Evolutionary conservation across 805 yeast genomes (phyloP), one percentile per base, ranked within the genome.

Genomic region (Naumovozyma dairenensis): DNA sequence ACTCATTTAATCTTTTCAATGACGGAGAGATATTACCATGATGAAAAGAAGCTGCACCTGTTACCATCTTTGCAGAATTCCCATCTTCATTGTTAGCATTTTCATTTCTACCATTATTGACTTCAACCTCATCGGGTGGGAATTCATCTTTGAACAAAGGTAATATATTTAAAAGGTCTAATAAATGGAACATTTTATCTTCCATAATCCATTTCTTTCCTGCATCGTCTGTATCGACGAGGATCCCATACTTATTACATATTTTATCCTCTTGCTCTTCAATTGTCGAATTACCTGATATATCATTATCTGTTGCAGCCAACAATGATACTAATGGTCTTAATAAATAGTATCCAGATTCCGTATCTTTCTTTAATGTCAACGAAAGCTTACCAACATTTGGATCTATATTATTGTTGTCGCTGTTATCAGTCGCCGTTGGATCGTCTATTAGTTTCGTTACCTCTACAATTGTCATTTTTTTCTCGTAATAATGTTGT

Each of bases 121-220:
- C 35, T 15, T 28, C 29, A 22, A 22, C 39, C n/a, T 29, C 17
- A 25, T 35, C 35, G n/a, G n/a, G n/a, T n/a, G n/a, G 44, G 25
- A 50, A 44, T 17, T 35, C 39, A 6, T 38, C 44, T 19, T 40
- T 36, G 20, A 49, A 52, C 24, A 42, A 18, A 16, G 42, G 40
- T 8, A 33, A 37, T 8, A 53, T 6, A n/a, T 42, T 35, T 14
- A 51, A 33, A 31, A 40, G 26, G n/a, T 42, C 38, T 28, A 51
- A 28, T 17, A 52, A 20, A 21, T 49, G 43, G 15, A 32, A 32
- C 4, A 55, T 50, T 34, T 54, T 53, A 5, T 45, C 53, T 4
- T 42, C 35, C 7, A 54, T 47, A 20, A 54, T 53, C 60, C 59
- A 53, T 40, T 48, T 46, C 12, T 44, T 42, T 9, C 53, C 56